Base-by-base conservation (phyloP, 306 rosid species). In the Hippophae tibetana region DNA sequence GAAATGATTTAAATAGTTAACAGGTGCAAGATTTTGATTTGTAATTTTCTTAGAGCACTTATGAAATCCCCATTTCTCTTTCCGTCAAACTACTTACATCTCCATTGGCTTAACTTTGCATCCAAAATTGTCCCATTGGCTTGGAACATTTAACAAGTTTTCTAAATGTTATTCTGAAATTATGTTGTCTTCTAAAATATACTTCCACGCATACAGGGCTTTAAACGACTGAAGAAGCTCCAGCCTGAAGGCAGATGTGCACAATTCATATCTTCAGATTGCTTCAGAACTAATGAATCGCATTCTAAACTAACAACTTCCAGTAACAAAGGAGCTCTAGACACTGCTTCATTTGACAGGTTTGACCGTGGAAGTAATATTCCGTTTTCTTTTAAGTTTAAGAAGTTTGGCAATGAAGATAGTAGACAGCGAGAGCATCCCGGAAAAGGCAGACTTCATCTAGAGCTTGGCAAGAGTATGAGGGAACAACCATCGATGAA, bases 161-260 rank as follows among this genome's bases (percentile, higher is more conserved):
- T 10, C 50, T 6, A 3, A 9, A 46, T 46, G n/a, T n/a, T 5
- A 13, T 54, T 62, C 18, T 47, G 18, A 12, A 25, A 27, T 49
- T 5, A 11, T 27, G 63, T 63, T 61, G 56, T 59, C 27, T 49
- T 52, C 59, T 65, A 54, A 58, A 42, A 55, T 56, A 58, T 60
- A 42, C 8, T n/a, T 61, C 52, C n/a, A 43, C 27, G 25, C 61
- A 58, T 42, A 18, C 86, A 93, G 99, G 90, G 84, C 55, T 79
- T 82, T 14, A 86, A 80, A 63, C 81, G 99, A 56, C 75, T 86
- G 80, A 89, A 77, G 80, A 93, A 82, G 74, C 74, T 75, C 64
- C 83, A 72, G 65, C 72, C 81, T 8, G 86, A 82, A 41, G 77
- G 78, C 40, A 84, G 86, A 66, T 52, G 63, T 38, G 78, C 76